Conservation (phyloP, 805 yeast species). For the Monosporozyma aerobia region DNA sequence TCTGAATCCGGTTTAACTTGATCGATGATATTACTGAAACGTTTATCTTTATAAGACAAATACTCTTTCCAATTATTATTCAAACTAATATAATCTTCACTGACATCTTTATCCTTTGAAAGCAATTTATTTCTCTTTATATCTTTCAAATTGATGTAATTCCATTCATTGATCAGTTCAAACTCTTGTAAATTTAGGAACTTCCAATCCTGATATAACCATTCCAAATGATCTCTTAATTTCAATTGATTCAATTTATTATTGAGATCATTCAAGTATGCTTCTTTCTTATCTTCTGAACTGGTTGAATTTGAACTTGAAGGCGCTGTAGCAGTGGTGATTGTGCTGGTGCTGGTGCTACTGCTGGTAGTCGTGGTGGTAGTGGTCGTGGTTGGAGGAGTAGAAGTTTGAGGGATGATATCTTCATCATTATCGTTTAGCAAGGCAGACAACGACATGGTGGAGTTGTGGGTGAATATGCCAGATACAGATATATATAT, state of each 20-base stretch:
- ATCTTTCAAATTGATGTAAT: background rate
- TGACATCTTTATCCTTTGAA: background rate
- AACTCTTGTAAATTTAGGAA: constrained; percentile 29
- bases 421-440: constrained; percentile 23
- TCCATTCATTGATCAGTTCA: constrained; percentile 29
- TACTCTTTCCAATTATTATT: background rate
- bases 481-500: too few relatives aligned
- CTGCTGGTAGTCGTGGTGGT: background rate
- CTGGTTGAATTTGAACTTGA: background rate
- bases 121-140: background rate
- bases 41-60: background rate
- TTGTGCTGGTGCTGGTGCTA: background rate
- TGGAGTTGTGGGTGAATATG: background rate
- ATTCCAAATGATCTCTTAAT: constrained; percentile 20
- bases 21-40: background rate
- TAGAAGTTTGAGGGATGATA: constrained; percentile 1
- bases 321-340: background rate
- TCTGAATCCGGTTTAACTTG: background rate
- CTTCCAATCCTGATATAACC: constrained; percentile 28
- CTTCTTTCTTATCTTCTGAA: background rate
- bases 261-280: constrained; percentile 9
- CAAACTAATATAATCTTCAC: background rate
- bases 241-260: constrained; percentile 14
- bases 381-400: background rate
- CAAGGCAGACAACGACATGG: constrained; percentile 25